Base-by-base conservation (phyloP, 441 rosid species). In the Jatropha multifida region DNA sequence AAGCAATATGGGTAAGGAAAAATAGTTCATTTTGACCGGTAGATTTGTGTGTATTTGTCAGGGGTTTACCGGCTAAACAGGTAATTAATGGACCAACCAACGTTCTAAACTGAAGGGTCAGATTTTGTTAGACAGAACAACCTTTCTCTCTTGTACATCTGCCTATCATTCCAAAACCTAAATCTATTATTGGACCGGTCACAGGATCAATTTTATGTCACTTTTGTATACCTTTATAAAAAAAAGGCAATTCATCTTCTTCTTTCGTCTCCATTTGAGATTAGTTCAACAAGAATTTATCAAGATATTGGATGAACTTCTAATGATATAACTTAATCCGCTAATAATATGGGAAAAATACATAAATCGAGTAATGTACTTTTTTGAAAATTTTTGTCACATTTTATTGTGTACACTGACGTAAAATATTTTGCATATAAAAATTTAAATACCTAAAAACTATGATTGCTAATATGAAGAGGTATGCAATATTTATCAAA, bases 101-200 rank as follows among this genome's bases (percentile, higher is more conserved):
- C 90, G 67, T 85, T 85, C 90, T 65, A 48, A 48, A 17, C 58
- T 10, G 32, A 11, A 73, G 58, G 63, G 80, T 79, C 82, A 79
- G 74, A 37, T 46, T 68, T 76, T 64, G 86, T 87, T 83, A 83
- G 86, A 74, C 86, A 63, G 74, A 85, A 81, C 88, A 80, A 87
- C 75, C 87, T 77, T 80, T 84, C 83, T 55, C 17, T 7, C 17
- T 40, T 72, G 40, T 26, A 37, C 7, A 42, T 8, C 17, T 11
- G 70, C 75, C 61, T 62, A 11, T 14, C 64, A 7, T 58, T 59
- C 73, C 20, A 32, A 38, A 56, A 61, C 51, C 26, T 20, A 70
- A 54, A 70, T 70, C 72, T 54, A 48, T 23, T 46, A 44, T 67
- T 67, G 13, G 18, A 52, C 18, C 3, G 17, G 14, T 48, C 52